phyloP scores from a whole-genome alignment of 2,329 filamentous ascomycete species.

The Amauroascus niger region DNA sequence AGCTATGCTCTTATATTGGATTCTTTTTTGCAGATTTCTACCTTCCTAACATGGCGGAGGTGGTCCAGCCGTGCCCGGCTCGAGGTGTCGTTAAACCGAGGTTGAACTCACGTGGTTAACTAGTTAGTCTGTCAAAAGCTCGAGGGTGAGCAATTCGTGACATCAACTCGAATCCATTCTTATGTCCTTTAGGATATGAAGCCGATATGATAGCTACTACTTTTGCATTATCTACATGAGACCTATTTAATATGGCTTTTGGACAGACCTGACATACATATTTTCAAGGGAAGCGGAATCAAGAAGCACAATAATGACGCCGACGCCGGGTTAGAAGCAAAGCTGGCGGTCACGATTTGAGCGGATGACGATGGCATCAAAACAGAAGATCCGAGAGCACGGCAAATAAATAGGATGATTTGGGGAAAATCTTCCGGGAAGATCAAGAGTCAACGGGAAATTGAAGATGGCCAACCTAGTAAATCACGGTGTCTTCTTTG shows the following conservation, averaged over 20 bases:
- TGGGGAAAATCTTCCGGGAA: background rate
- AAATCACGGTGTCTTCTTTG: slow-evolving; percentile 85
- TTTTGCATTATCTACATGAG: background rate
- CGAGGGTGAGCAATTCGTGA: too few relatives aligned
- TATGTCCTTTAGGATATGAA: too few relatives aligned
- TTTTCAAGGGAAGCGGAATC: too few relatives aligned
- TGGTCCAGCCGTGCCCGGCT: background rate
- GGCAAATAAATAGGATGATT: background rate
- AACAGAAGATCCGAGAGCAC: background rate
- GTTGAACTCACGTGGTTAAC: slow-evolving; percentile 3
- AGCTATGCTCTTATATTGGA: background rate
- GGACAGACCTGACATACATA: too few relatives aligned
- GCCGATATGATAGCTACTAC: background rate
- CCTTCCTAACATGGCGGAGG: background rate
- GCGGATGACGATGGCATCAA: background rate
- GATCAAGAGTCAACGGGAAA: background rate
- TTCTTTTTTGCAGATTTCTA: background rate
- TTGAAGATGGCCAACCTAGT: slow-evolving; percentile 40
- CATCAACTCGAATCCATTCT: too few relatives aligned
- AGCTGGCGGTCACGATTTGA: background rate
- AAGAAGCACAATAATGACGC: background rate
- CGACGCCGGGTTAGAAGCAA: background rate
- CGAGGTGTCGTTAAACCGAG: background rate
- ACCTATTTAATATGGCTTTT: background rate
- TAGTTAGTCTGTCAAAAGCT: too few relatives aligned